A percentile compares a stretch with the other conserved stretches of the same genome.
These are phyloP conservation scores for Nyctanthes arbortristis DNA, from an alignment of 257 asterid genomes.

Conservation along the genomic window DNA sequence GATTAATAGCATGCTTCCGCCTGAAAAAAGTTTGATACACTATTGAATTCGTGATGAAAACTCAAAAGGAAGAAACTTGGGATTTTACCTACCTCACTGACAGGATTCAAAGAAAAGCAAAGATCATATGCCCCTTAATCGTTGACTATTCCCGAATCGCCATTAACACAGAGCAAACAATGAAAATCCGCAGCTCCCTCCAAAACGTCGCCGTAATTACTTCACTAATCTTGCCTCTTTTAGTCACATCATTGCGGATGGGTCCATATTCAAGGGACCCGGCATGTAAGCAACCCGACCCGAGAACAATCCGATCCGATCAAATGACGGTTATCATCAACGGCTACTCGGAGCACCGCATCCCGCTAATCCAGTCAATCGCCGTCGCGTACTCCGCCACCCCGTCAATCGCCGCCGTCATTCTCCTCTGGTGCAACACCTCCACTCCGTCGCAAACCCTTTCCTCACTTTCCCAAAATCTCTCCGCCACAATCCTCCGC, in stretches of 20 bases:
- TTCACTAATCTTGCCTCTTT: slow-evolving; percentile 31
- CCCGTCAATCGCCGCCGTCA: slow-evolving; percentile 54
- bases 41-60: neutral
- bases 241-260: slow-evolving; percentile 50
- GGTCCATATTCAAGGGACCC: slow-evolving; percentile 28
- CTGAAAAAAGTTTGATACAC: too few relatives aligned
- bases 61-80: neutral
- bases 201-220: slow-evolving; percentile 23
- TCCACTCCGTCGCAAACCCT: slow-evolving; percentile 58
- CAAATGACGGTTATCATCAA: slow-evolving; percentile 82
- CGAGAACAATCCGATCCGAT: slow-evolving; percentile 50
- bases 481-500: slow-evolving; percentile 57
- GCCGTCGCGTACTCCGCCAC: slow-evolving; percentile 68
- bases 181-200: slow-evolving; percentile 12
- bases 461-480: slow-evolving; percentile 50
- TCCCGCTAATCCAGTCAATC: slow-evolving; percentile 70
- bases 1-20: too few relatives aligned
- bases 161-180: slow-evolving; percentile 11
- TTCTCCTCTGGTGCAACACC: slow-evolving; percentile 85
- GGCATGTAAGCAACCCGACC: slow-evolving; percentile 39
- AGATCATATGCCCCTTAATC: slow-evolving; percentile 2
- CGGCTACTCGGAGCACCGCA: slow-evolving; percentile 87
- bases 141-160: slow-evolving; percentile 19
- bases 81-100: neutral
- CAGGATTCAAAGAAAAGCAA: neutral